These are phyloP conservation scores for Metschnikowia dekortorum DNA, from an alignment of 805 yeast genomes.

Conservation along the genomic window DNA sequence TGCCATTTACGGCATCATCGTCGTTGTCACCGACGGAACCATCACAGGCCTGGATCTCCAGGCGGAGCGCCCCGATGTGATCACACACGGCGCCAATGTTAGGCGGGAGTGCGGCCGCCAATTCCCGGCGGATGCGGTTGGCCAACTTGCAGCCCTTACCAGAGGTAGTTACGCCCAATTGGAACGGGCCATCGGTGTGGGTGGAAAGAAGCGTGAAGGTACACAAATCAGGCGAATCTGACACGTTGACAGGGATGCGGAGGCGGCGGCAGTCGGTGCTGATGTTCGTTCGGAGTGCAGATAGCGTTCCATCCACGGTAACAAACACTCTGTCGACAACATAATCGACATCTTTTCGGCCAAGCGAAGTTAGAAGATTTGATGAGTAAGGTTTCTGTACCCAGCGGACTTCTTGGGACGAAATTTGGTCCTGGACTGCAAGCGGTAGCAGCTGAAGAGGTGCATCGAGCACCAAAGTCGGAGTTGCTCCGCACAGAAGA, in stretches of 20 bases:
- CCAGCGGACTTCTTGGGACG: conserved; percentile 23
- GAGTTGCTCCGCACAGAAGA: conserved; percentile 51
- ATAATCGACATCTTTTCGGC: conserved; percentile 56
- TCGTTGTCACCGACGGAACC: conserved; percentile 50
- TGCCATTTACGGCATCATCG: conserved; percentile 64
- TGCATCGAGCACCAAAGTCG: conserved; percentile 43
- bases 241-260: conserved; percentile 79
- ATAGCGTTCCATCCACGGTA: conserved; percentile 32
- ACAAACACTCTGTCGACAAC: conserved; percentile 79
- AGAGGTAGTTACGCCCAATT: conserved; percentile 76
- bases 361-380: conserved; percentile 49
- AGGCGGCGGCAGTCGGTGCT: conserved; percentile 49
- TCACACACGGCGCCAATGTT: conserved; percentile 66
- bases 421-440: conserved; percentile 21
- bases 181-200: conserved; percentile 65
- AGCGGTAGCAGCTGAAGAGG: conserved; percentile 20
- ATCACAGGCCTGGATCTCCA: conserved; percentile 51
- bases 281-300: conserved; percentile 36
- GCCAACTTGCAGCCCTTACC: conserved; percentile 91
- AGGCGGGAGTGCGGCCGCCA: conserved; percentile 59
- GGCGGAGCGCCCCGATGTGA: conserved; percentile 65
- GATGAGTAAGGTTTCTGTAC: conserved; percentile 24
- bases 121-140: conserved; percentile 69
- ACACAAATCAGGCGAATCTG: conserved; percentile 67
- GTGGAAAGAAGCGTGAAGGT: conserved; percentile 76